Evolutionary conservation across 495 filamentous ascomycete genomes (phyloP), one percentile per base, ranked within the genome.

Genomic region (Xylaria bambusicola): DNA sequence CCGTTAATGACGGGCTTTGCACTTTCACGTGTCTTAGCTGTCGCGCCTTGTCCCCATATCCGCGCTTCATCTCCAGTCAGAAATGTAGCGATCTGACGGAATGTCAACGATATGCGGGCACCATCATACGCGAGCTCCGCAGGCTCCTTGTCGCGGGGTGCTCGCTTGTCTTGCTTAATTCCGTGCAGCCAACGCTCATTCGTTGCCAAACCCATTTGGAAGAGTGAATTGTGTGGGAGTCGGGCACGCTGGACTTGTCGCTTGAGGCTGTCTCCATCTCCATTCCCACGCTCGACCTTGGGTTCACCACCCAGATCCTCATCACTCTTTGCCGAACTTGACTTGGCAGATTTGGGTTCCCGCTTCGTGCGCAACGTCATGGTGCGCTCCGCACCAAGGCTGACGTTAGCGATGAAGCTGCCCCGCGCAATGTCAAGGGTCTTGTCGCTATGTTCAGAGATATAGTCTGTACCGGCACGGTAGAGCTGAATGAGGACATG

Each of bases 401-500:
- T 96, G 46, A 97, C 86, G 68, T 98, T 98, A 53, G 91, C 92
- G 60, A 99, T 96, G 56, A 75, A 90, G 12, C 86, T 92, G 12
- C 82, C 86, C 41, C 82, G 85, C 33, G 83, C 86, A 52, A 99
- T 95, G 63, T 99, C 94, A 6, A 99, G 74, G 0, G 93, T 97
- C 75, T 99, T 99, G 67, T 99, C 94, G 27, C 89, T 92, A 70
- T 99, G 94, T 67, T 99, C 95, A 8, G 92, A 96, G 60, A 99
- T 99, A 63, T 90, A 88, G 71, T 98, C 94, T n/a, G 87, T 82
- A 18, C 95, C 93, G 63, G 84, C 80, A 9, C 94, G 92, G 66
- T 98, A 98, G 41, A 93, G 83, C 68, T 98, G 94, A 33, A 98
- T 93, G 13, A 98, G 79, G 9, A 88, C 92, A 66, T 98, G 94